Conservation (phyloP, 306 rosid species). For the Albizia julibrissin region DNA sequence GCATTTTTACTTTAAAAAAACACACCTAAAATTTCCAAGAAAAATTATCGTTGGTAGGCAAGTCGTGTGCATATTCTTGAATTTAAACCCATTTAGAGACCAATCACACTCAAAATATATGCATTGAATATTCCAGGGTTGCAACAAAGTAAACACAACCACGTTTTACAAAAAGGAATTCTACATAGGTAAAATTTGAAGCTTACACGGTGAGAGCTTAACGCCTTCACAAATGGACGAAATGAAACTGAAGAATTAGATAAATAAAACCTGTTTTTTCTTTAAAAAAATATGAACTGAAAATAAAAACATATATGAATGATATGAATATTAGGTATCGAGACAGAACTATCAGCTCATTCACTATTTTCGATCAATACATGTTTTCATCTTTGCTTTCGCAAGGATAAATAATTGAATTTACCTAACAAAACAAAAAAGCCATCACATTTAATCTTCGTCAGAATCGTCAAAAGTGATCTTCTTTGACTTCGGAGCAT, state of each 20-base stretch:
- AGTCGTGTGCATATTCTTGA: too few species aligned
- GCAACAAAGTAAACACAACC: not conserved
- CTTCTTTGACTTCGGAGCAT: slow-evolving; percentile 78
- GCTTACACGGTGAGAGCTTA: not conserved
- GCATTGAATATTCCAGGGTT: not conserved
- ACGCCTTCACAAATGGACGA: not conserved
- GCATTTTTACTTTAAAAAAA: too few species aligned
- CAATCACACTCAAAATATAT: too few species aligned
- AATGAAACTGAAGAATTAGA: not conserved
- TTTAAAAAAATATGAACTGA: not conserved
- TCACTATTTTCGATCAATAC: not conserved
- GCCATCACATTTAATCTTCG: slow-evolving; percentile 52
- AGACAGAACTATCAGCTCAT: not conserved
- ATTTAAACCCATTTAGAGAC: not conserved
- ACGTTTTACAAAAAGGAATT: not conserved
- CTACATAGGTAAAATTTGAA: not conserved
- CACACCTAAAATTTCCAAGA: too few species aligned
- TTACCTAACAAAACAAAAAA: slow-evolving; percentile 20
- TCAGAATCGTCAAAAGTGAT: slow-evolving; percentile 80
- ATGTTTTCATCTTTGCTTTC: slow-evolving; percentile 21
- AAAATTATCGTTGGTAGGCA: too few species aligned
- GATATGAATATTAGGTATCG: not conserved
- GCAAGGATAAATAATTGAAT: slow-evolving; percentile 24
- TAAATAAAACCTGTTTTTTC: not conserved
- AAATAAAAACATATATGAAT: not conserved